A percentile compares a stretch with the other conserved stretches of the same genome.
These are phyloP conservation scores for Raddia guianensis DNA, from an alignment of 176 grass and related monocot species.

Conservation along the genomic window DNA sequence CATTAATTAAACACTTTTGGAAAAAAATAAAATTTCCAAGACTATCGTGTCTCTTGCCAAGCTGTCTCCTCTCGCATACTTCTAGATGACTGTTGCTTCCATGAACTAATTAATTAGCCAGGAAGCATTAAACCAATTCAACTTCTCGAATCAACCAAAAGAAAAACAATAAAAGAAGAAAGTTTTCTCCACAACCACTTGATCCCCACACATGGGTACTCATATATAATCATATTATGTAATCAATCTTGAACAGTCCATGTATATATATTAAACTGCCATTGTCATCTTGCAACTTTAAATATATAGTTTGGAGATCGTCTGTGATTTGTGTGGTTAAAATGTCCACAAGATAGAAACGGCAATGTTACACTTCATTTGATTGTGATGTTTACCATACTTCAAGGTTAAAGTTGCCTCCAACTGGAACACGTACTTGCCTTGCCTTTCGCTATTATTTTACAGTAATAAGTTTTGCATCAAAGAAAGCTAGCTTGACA, in stretches of 20 bases:
- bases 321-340: neutral
- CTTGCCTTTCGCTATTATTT: no score
- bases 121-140: conserved; percentile 13
- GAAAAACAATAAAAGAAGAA: neutral
- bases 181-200: neutral
- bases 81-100: neutral
- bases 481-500: neutral
- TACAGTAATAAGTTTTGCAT: neutral
- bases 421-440: neutral
- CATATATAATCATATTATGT: neutral
- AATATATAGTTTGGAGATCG: neutral
- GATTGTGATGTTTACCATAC: neutral
- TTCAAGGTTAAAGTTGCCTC: neutral
- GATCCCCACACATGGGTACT: conserved; percentile 10
- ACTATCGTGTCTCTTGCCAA: conserved; percentile 2
- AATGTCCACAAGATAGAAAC: neutral
- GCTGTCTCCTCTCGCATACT: neutral
- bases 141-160: conserved; percentile 1
- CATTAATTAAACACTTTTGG: neutral
- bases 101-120: conserved; percentile 8
- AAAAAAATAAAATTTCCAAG: neutral
- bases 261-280: neutral
- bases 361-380: neutral
- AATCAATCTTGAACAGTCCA: no score
- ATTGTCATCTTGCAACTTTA: neutral